phyloP scores from a whole-genome alignment of 225 moss, liverwort and hornwort genomes.

The Asterella californica region DNA sequence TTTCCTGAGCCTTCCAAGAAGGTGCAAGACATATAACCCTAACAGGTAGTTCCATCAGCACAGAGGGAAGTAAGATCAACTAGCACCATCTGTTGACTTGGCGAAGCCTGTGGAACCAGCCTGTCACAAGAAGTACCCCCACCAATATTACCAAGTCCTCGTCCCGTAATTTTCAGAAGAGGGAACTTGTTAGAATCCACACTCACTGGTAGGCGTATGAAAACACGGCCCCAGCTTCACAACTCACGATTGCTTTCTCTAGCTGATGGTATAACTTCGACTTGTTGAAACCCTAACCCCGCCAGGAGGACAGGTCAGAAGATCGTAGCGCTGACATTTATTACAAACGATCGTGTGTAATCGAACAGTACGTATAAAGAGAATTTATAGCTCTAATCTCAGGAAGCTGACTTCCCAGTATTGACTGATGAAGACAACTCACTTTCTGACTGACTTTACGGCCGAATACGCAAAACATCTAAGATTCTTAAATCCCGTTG shows the following conservation, averaged over 20 bases:
- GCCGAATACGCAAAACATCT: constrained; percentile 20
- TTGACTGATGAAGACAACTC: constrained; percentile 24
- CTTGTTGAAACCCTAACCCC: constrained; percentile 5
- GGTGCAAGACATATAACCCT: no score
- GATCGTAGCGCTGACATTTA: constrained; percentile 15
- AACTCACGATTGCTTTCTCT: background rate
- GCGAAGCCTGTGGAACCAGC: no score
- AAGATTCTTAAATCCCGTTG: constrained; percentile 13
- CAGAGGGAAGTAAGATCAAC: no score
- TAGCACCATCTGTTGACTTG: no score
- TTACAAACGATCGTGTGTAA: background rate
- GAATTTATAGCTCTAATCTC: constrained; percentile 23
- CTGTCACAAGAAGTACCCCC: no score
- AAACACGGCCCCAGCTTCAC: background rate
- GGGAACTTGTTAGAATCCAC: background rate
- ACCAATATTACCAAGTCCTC: no score
- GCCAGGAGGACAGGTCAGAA: constrained; percentile 9
- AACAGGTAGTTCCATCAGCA: no score
- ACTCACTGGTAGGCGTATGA: background rate
- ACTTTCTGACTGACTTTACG: constrained; percentile 15
- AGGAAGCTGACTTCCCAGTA: constrained; percentile 23
- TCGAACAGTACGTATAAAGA: constrained; percentile 18
- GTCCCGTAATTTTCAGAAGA: no score
- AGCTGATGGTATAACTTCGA: background rate
- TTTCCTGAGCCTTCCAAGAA: no score